Conservation (phyloP, 2,329 filamentous ascomycete genomes). For the Sphaceloma murrayae region DNA sequence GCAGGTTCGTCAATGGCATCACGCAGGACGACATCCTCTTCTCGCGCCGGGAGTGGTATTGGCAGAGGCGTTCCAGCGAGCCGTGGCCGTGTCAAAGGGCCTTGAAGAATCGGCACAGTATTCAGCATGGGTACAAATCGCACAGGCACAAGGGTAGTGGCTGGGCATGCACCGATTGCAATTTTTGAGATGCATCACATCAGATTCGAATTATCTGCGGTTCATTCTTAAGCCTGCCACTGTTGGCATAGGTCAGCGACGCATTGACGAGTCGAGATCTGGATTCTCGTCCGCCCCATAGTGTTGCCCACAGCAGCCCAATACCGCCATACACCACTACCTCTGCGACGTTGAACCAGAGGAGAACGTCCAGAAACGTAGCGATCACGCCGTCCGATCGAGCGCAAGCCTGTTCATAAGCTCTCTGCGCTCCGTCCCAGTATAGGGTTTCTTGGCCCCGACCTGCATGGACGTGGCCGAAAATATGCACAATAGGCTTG, state of each 20-base stretch:
- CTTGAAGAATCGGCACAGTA: slow-evolving; percentile 2
- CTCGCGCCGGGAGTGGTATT: slow-evolving; percentile 36
- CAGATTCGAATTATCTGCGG: slow-evolving; percentile 32
- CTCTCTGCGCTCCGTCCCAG: slow-evolving; percentile 64
- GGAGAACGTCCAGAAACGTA: slow-evolving; percentile 30
- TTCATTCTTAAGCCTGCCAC: slow-evolving; percentile 39
- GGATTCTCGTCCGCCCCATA: slow-evolving; percentile 46
- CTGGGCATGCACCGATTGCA: not conserved
- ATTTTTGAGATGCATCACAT: slow-evolving; percentile 7
- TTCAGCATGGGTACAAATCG: too few relatives aligned
- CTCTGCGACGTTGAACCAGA: slow-evolving; percentile 44
- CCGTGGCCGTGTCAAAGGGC: slow-evolving; percentile 27
- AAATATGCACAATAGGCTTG: slow-evolving; percentile 66
- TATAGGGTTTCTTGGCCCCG: slow-evolving; percentile 59
- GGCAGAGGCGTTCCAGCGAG: slow-evolving; percentile 33
- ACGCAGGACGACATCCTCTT: slow-evolving; percentile 44
- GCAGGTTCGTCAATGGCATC: slow-evolving; percentile 26
- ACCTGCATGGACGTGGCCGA: slow-evolving; percentile 74
- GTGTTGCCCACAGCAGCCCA: slow-evolving; percentile 50
- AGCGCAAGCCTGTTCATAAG: slow-evolving; percentile 57
- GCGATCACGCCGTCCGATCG: slow-evolving; percentile 31
- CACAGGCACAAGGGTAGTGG: too few relatives aligned
- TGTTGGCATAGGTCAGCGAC: slow-evolving; percentile 43
- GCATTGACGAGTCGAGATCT: slow-evolving; percentile 49
- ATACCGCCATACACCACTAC: slow-evolving; percentile 45